Base-by-base conservation (phyloP, 768 basidiomycete species). In the Dentipellis fragilis region DNA sequence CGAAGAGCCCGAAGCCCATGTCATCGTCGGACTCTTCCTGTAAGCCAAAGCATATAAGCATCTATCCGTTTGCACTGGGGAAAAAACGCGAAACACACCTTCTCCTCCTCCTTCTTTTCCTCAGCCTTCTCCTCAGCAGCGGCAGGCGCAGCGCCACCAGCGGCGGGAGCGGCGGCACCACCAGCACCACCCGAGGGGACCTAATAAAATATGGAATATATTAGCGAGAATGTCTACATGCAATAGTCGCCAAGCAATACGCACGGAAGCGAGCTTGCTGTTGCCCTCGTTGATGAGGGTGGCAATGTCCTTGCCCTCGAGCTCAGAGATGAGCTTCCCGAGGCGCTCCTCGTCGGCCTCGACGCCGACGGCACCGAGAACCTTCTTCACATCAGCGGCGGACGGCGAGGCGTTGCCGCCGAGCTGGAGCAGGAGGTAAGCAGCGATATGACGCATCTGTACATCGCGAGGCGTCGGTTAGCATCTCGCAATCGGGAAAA, bases 1-100 rank as follows among this genome's bases (percentile, higher is more conserved):
- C 93, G 80, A 96, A 96, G 61, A 96, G 81, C 77, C 93, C 93
- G 74, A 97, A 97, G 78, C 93, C 93, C 93, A 96, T 96, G 75
- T 96, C 94, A 65, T 96, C 94, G 79, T 95, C 93, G 54, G 89
- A 91, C 71, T 94, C 91, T 75, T 91, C 88, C 87, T 92, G 68
- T 36, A 29, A 47, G 42, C 53, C 39, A 1, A 56, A 61, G 42
- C 58, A 52, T 4, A 36, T 51, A 3, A 56, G 49, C 22, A 51
- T 29, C 29, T 29, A 3, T 29, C 29, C 29, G 6, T 29, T 29
- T 29, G 29, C 29, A 6, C 29, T 3, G 29, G 6, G 6, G 29
- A 29, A 29, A 29, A 29, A 49, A 42, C 50, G 16, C 12, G n/a
- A 39, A 12, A 75, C 79, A 34, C 36, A 83, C 88, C 84, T 91